Evolutionary conservation across 805 yeast genomes (phyloP), one percentile per base, ranked within the genome.

Genomic region (Saturnispora sekii): DNA sequence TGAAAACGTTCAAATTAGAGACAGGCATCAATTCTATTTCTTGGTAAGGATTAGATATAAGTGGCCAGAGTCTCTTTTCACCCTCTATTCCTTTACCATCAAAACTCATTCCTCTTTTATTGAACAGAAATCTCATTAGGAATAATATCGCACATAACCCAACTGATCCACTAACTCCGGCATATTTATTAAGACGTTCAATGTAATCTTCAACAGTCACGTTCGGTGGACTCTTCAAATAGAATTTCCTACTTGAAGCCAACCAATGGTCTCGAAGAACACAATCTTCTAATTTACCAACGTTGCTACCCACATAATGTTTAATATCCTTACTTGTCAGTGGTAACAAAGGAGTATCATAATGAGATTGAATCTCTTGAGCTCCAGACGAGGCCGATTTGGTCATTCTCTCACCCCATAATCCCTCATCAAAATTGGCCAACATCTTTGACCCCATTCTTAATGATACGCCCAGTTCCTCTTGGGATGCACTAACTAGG

Each of bases 1-100:
- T 51, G 48, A 68, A 66, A 5, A 63, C 67, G 46, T 70, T 70
- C 38, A 63, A 51, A 6, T 57, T 54, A 35, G 66, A 62, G 10
- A 70, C 53, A 2, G 63, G 61, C 28, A 62, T 43, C 59, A 62
- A 51, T 33, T 46, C 35, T 4, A 59, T 10, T 33, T 33, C 16
- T 31, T 35, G 31, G 5, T 31, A 14, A 11, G 21, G 30, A 7
- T 15, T n/a, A 6, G 38, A 31, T 11, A 40, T 35, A 30, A 41
- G 14, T 10, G 44, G 45, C 45, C 45, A 43, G 12, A 43, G 28
- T 21, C 45, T n/a, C 45, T 41, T 5, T 10, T 28, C 16, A 43
- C 17, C 17, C 45, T 21, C 45, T 11, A 33, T 21, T 30, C 32
- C 35, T 31, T 28, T 15, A n/a, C 30, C 37, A 32, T 17, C 36